These are phyloP conservation scores for Bolboschoenus planiculmis DNA, from an alignment of 176 grass and related monocot species.

Conservation along the genomic window DNA sequence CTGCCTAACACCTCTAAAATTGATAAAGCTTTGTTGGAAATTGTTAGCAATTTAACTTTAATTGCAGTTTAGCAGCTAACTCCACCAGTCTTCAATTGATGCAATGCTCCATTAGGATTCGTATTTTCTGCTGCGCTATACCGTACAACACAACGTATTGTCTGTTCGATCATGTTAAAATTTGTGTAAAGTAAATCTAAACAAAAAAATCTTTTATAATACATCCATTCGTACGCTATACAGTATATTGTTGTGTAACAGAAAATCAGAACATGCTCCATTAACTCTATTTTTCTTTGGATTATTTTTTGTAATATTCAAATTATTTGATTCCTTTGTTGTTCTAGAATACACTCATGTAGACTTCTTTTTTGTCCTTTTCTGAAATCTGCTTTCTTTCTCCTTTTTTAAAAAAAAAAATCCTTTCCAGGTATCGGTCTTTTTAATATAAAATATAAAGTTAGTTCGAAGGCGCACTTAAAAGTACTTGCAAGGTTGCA, in stretches of 20 bases:
- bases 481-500: not conserved
- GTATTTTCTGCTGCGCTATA: too few species aligned
- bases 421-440: not conserved
- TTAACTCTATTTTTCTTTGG: not conserved
- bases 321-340: not conserved
- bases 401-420: too few species aligned
- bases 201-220: too few species aligned
- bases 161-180: too few species aligned
- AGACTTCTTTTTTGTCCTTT: not conserved
- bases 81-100: not conserved
- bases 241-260: too few species aligned
- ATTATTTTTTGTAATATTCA: not conserved
- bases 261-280: too few species aligned
- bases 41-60: not conserved
- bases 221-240: too few species aligned
- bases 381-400: too few species aligned
- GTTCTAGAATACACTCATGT: not conserved
- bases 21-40: not conserved
- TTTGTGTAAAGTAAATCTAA: too few species aligned
- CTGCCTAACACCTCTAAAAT: not conserved
- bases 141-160: too few species aligned
- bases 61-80: not conserved
- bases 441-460: not conserved
- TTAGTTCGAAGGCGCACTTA: not conserved
- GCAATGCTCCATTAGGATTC: not conserved